Conservation (phyloP, 176 grass and related monocot species). For the Oryza glumipatula region DNA sequence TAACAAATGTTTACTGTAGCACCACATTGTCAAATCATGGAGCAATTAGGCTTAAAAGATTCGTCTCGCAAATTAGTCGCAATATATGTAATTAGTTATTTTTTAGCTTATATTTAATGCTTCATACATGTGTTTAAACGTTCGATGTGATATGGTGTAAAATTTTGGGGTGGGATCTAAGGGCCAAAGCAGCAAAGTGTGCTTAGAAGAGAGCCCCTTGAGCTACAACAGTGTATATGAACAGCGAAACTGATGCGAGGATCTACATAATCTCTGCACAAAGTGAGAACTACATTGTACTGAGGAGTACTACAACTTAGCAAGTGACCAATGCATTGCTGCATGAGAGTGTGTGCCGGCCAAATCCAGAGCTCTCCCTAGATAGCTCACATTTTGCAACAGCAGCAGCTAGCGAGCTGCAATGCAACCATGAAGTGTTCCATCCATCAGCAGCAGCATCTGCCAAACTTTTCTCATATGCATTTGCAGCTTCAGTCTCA, state of each 20-base stretch:
- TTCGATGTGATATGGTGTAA: too few relatives aligned
- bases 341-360: conserved; percentile 37
- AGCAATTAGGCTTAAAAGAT: too few relatives aligned
- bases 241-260: not conserved
- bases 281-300: not conserved
- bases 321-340: not conserved
- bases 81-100: too few relatives aligned
- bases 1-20: too few relatives aligned
- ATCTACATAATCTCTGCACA: not conserved
- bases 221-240: not conserved
- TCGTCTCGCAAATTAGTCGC: too few relatives aligned
- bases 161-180: too few relatives aligned
- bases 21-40: too few relatives aligned
- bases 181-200: not conserved
- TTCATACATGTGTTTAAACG: too few relatives aligned
- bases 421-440: conserved; percentile 46
- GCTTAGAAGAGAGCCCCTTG: not conserved
- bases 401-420: not conserved
- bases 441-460: conserved; percentile 45
- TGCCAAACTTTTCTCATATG: conserved; percentile 40
- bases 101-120: too few relatives aligned
- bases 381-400: not conserved
- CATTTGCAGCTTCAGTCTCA: not conserved
- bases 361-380: conserved; percentile 18
- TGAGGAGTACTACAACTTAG: not conserved